Conservation (phyloP, 2,329 filamentous ascomycete species). For the Zymoseptoria crescenta region DNA sequence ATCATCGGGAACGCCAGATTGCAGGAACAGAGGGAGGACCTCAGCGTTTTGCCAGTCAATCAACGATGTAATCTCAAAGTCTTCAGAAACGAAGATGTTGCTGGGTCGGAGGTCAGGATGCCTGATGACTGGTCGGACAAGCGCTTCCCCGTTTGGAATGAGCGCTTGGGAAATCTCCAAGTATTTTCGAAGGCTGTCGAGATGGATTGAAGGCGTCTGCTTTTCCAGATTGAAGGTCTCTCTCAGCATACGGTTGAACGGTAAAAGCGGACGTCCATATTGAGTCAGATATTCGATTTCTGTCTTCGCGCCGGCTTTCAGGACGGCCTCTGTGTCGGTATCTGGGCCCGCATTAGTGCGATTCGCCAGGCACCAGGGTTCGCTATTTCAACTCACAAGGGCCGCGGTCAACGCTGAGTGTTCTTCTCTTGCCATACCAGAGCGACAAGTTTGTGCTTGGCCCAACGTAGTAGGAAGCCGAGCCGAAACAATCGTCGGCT, state of each 20-base stretch:
- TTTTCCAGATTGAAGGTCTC: slow-evolving; percentile 29
- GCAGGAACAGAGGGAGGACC: slow-evolving; percentile 33
- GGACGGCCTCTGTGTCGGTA: slow-evolving; percentile 17
- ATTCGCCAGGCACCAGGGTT: neutral
- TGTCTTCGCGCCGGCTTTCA: slow-evolving; percentile 28
- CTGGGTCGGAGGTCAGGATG: slow-evolving; percentile 24
- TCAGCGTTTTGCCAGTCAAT: slow-evolving; percentile 38
- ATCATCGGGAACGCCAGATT: slow-evolving; percentile 31
- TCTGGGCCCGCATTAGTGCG: slow-evolving; percentile 20
- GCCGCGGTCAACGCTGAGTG: slow-evolving; percentile 25
- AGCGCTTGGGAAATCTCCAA: slow-evolving; percentile 21
- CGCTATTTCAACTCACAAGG: slow-evolving; percentile 23
- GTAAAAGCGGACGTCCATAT: slow-evolving; percentile 25
- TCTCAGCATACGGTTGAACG: slow-evolving; percentile 27
- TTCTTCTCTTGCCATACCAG: slow-evolving; percentile 27
- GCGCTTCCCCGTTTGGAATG: slow-evolving; percentile 12
- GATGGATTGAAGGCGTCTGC: slow-evolving; percentile 22
- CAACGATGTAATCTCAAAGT: slow-evolving; percentile 22
- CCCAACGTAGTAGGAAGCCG: slow-evolving; percentile 25
- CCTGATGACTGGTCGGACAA: slow-evolving; percentile 14
- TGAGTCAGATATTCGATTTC: slow-evolving; percentile 26
- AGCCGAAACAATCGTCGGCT: neutral
- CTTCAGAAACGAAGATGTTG: slow-evolving; percentile 29
- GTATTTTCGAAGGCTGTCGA: slow-evolving; percentile 27
- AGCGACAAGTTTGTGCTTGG: slow-evolving; percentile 24